Base-by-base conservation (phyloP, 78 protist genomes). In the Dictyostelium capitatum region DNA sequence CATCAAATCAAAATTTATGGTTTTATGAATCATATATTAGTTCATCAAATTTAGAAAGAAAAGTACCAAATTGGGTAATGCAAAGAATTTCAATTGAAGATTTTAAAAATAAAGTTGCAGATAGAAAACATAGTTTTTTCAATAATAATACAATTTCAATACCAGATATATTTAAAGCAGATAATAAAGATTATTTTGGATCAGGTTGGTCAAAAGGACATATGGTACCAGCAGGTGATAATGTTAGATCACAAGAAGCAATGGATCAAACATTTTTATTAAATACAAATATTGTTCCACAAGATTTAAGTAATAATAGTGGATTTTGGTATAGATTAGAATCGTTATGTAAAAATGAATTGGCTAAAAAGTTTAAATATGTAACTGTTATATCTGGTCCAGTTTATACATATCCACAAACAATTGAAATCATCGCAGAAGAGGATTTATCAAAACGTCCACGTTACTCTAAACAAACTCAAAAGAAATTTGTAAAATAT, bases 251-350 rank as follows among this genome's bases (percentile, higher is more conserved):
- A 6, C 93, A 87, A 77, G 62, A 59, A 50, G 54, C 83, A 17
- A 87, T 87, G 93, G 37, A 79, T 56, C 93, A 87, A 30, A 87
- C 93, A 4, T 87, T 87, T 32, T 37, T 87, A 4, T 51, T 87
- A 3, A 87, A 87, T 50, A 28, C 93, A 43, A 87, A 87, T 43
- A 87, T 87, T 0, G 93, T 87, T 14, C 93, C 93, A 41, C 84
- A 87, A 54, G 80, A 87, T 50, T 11, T 77, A 10, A 77, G 64
- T 15, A 87, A 87, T 56, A 87, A 87, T 37, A 43, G 15, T 7
- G 78, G 78, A 65, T 87, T 87, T 48, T 87, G 93, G 93, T 87
- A 87, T 15, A 15, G 93, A n/a, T 23, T 87, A 4, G 93, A 87
- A 37, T 64, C 64, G 10, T 77, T 74, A 43, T 74, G 84, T 23